Base-by-base conservation (phyloP, 176 grass and related monocot species). In the Musa schizocarpa region DNA sequence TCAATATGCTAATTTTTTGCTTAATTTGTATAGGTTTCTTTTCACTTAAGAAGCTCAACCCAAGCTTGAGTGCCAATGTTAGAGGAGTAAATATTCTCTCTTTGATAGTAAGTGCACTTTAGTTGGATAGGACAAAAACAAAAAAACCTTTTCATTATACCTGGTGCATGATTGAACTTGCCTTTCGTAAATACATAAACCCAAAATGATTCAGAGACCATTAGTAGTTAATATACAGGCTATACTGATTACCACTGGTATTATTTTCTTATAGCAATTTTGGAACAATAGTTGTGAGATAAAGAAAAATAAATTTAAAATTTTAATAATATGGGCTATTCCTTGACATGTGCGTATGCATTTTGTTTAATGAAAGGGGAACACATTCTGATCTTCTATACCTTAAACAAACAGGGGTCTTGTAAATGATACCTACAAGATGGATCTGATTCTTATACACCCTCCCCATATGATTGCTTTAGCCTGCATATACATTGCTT, bases 401-500 rank as follows among this genome's bases (percentile, higher is more conserved):
- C 49, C 67, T 61, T 9, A 57, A 70, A 76, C 66, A 57, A 87
- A 79, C 69, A 99, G 95, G 95, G 90, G 95, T 70, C 82, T 99
- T 50, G 90, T 94, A 65, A 94, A 99, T 79, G 95, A 94, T 79
- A 98, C 90, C 57, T 98, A 94, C 63, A 99, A 89, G 83, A 99
- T 91, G 90, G 88, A 99, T 72, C 88, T 99, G 76, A 94, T 99
- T 83, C 86, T 94, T 53, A 87, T 94, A 82, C 74, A 99, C 48
- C 88, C 95, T 63, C 95, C 95, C 12, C 90, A 91, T 79, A 99
- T 94, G 90, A 99, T 99, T 87, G 90, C 95, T 70, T 82, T 94
- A 77, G 90, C 90, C 23, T 99, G 88, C 76, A 94, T 99, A 80
- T 99, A 99, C 70, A 99, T 99, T 54, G 90, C 90, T 55, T 87